Evolutionary conservation across 2,329 filamentous ascomycete genomes (phyloP).

Genomic region (Colletotrichum melonis): DNA sequence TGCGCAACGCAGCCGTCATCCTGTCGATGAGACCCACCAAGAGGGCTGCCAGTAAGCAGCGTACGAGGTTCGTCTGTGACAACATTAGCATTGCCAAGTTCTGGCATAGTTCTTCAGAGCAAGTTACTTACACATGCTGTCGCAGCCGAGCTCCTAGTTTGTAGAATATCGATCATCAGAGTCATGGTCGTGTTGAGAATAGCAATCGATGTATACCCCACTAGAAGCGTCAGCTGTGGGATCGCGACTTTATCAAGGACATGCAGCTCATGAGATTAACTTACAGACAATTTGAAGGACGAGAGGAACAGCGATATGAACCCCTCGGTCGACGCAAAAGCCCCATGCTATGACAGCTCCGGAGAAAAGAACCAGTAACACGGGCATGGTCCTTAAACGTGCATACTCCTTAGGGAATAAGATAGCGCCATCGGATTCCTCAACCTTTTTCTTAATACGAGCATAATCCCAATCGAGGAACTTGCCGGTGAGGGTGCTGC

Average conservation of each 20-base stretch:
- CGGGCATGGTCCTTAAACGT: conserved; percentile 41
- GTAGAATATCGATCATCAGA: conserved; percentile 45
- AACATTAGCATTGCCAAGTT: background rate
- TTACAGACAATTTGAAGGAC: conserved; percentile 40
- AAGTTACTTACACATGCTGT: conserved; percentile 41
- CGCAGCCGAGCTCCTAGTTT: conserved; percentile 42
- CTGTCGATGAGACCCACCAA: conserved; percentile 43
- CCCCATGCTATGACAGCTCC: conserved; percentile 43
- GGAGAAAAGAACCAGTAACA: conserved; percentile 40
- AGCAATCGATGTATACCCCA: conserved; percentile 44
- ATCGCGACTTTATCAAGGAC: background rate
- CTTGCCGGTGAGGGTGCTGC: conserved; percentile 43
- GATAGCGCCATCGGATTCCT: background rate
- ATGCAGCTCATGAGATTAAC: background rate
- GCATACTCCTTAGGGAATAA: conserved; percentile 44
- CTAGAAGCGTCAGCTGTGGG: conserved; percentile 22
- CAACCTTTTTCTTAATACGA: conserved; percentile 36
- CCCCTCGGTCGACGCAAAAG: conserved; percentile 40
- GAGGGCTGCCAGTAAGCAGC: conserved; percentile 42
- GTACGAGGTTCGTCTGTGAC: conserved; percentile 43
- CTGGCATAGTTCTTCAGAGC: background rate
- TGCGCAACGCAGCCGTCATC: conserved; percentile 37
- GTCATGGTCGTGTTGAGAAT: conserved; percentile 47
- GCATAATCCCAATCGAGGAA: conserved; percentile 45
- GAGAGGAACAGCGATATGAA: conserved; percentile 40